Conservation (phyloP, 2,329 filamentous ascomycete species). For the Keithomyces neogunnii region DNA sequence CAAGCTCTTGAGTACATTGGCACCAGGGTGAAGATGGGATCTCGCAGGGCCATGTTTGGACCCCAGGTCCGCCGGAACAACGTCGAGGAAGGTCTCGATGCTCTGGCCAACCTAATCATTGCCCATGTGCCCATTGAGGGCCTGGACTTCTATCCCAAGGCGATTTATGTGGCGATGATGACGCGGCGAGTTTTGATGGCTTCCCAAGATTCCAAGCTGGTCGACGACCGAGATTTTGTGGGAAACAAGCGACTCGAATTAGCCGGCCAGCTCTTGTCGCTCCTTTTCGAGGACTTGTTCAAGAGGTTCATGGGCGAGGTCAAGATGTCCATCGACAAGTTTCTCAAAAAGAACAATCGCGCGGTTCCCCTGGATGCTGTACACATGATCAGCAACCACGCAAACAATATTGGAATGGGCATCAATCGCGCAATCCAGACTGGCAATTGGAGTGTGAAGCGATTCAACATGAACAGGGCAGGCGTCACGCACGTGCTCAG, state of each 20-base stretch:
- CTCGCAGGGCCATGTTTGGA: slow-evolving; percentile 48
- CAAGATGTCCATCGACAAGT: slow-evolving; percentile 91
- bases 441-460: slow-evolving; percentile 95
- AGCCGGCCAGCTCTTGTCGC: slow-evolving; percentile 85
- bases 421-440: slow-evolving; percentile 96
- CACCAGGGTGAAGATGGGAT: slow-evolving; percentile 76
- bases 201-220: slow-evolving; percentile 76
- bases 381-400: slow-evolving; percentile 74
- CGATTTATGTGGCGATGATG: slow-evolving; percentile 95
- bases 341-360: slow-evolving; percentile 85
- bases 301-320: slow-evolving; percentile 88
- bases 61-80: slow-evolving; percentile 62
- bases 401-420: slow-evolving; percentile 80
- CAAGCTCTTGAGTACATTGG: slow-evolving; percentile 93
- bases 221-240: slow-evolving; percentile 95
- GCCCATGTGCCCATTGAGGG: slow-evolving; percentile 89
- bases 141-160: slow-evolving; percentile 94
- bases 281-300: slow-evolving; percentile 96
- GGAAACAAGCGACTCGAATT: slow-evolving; percentile 95
- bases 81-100: slow-evolving; percentile 86
- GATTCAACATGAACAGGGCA: slow-evolving; percentile 97
- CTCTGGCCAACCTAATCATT: slow-evolving; percentile 84
- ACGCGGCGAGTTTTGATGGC: slow-evolving; percentile 93
- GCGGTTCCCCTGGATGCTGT: slow-evolving; percentile 83
- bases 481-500: slow-evolving; percentile 96